Conservation (phyloP, 495 filamentous ascomycete species). For the Podospora bellae-mahoneyi region DNA sequence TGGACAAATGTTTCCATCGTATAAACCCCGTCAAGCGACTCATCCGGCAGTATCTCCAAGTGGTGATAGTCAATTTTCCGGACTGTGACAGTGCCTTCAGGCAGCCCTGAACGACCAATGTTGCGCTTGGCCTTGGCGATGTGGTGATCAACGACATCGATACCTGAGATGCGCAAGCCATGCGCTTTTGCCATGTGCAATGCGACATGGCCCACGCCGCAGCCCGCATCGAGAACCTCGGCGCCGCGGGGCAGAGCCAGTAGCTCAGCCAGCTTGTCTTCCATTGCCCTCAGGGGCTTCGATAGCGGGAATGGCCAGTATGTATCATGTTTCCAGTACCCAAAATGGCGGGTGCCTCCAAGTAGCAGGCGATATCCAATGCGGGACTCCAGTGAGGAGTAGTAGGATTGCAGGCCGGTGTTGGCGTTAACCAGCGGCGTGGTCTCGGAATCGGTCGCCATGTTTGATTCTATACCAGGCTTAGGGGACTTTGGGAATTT, state of each 20-base stretch:
- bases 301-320: constrained; percentile 51
- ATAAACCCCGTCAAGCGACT: constrained; percentile 53
- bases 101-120: constrained; percentile 37
- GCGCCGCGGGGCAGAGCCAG: constrained; percentile 38
- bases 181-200: constrained; percentile 41
- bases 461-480: not conserved
- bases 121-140: constrained; percentile 44
- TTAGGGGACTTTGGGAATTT: not conserved
- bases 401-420: constrained; percentile 27
- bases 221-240: constrained; percentile 52
- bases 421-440: constrained; percentile 10
- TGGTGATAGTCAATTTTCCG: constrained; percentile 54
- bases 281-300: constrained; percentile 44
- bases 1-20: constrained; percentile 61
- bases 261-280: constrained; percentile 44
- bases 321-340: constrained; percentile 45
- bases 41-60: constrained; percentile 37
- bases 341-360: constrained; percentile 52
- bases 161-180: constrained; percentile 42
- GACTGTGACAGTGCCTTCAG: constrained; percentile 37
- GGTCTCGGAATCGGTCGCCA: not conserved
- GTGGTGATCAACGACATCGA: constrained; percentile 54
- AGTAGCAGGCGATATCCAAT: constrained; percentile 50
- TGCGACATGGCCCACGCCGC: constrained; percentile 51
- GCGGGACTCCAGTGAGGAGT: constrained; percentile 44